Evolutionary conservation across 148 eudicot species (phyloP).

Genomic region (Rhododendron simsii): DNA sequence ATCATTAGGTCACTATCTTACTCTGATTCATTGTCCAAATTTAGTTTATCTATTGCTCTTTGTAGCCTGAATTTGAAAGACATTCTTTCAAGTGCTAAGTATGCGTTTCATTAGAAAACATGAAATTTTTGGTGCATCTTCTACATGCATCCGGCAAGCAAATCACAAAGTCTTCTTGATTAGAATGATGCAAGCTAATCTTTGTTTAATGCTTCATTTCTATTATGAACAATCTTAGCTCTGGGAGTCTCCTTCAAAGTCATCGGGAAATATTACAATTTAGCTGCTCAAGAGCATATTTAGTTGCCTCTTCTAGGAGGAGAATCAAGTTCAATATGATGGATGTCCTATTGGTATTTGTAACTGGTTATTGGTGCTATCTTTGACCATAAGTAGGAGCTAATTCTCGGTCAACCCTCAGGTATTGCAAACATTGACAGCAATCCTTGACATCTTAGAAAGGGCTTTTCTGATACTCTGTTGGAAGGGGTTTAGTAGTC

Average conservation of each 20-base stretch:
- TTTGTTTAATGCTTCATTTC: neutral
- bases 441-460: neutral
- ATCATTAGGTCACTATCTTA: neutral
- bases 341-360: neutral
- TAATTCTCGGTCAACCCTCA: neutral
- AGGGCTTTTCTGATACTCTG: neutral
- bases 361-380: neutral
- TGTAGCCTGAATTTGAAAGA: neutral
- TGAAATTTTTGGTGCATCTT: neutral
- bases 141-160: neutral
- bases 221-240: neutral
- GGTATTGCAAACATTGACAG: neutral
- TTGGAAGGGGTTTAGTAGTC: neutral
- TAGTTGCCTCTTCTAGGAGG: neutral
- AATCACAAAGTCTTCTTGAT: neutral
- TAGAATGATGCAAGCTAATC: neutral
- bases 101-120: neutral
- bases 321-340: neutral
- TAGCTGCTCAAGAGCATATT: neutral
- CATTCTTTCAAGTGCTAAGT: neutral
- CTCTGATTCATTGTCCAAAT: neutral
- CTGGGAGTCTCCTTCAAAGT: neutral
- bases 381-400: neutral
- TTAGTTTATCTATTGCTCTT: neutral
- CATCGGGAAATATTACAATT: neutral